Base-by-base conservation (phyloP, 2,329 filamentous ascomycete genomes). In the Pseudogymnoascus sp. region DNA sequence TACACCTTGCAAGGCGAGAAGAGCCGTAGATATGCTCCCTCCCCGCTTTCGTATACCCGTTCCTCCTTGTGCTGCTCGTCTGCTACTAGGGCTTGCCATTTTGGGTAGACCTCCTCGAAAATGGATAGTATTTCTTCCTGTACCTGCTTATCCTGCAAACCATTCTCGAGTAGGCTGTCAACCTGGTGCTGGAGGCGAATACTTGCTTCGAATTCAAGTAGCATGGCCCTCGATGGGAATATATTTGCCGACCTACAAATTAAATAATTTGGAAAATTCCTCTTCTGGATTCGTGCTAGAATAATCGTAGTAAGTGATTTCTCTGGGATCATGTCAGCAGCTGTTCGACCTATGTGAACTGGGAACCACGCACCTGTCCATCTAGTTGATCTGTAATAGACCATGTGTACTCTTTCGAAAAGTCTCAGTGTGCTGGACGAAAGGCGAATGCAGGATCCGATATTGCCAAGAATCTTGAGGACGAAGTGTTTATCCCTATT, bases 261-360 rank as follows among this genome's bases (percentile, higher is more conserved):
- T 21, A 97, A 83, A 70, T 96, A 99, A 2, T 88, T 80, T 0
- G 93, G 92, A 67, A 97, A 99, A 72, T 92, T 94, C 37, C 91
- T 83, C 45, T 86, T 83, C 1, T 92, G 90, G 63, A 96, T 96
- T 66, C 93, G 92, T 6, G 94, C 91, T 4, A 99, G 81, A 49
- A 99, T 96, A 61, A 97, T 93, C 0, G 92, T 93, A 1, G 91
- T 97, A 12, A 99, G 78, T 1, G 93, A 97, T 73, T 96, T 97
- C 69, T 97, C 93, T 55, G 10, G 5, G 5, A 12, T n/a, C 29
- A 33, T 21, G 29, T 55, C n/a, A 55, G 49, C 19, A 33, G 6
- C 5, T 35, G 29, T 33, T 5, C 11, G 11, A 19, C 21, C 4
- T 4, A 11, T 21, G 49, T 14, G 49, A 19, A 14, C 16, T 19